These are phyloP conservation scores for Saitozyma podzolica DNA, from an alignment of 768 basidiomycete genomes.

Conservation along the genomic window DNA sequence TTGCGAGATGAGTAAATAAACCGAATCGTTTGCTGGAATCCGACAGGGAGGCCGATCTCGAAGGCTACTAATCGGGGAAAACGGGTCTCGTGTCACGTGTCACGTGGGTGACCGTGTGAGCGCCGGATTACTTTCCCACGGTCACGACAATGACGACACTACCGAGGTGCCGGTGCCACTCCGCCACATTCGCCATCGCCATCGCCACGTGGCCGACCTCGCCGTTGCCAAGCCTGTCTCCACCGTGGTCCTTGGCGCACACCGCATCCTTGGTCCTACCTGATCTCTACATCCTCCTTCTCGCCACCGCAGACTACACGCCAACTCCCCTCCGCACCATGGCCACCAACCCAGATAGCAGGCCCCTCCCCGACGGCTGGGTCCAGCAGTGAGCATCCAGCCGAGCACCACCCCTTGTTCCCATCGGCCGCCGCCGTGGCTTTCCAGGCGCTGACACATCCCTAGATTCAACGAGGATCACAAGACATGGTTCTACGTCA, in stretches of 20 bases:
- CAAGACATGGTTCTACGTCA: slow-evolving; percentile 48
- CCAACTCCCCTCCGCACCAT: slow-evolving; percentile 9
- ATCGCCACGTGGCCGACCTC: neutral
- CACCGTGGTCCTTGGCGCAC: neutral
- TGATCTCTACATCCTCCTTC: slow-evolving; percentile 3
- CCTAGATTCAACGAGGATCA: slow-evolving; percentile 41
- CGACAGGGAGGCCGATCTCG: neutral
- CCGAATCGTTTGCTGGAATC: neutral
- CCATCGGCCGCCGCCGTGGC: neutral
- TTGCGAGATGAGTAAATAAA: too few relatives aligned
- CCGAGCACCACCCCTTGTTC: neutral
- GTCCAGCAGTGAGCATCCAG: slow-evolving; percentile 43
- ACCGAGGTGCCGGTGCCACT: too few relatives aligned
- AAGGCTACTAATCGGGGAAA: too few relatives aligned
- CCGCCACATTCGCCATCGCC: too few relatives aligned
- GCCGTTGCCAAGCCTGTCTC: slow-evolving; percentile 7
- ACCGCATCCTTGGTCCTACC: neutral
- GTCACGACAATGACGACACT: neutral
- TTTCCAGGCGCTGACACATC: neutral
- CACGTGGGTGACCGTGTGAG: too few relatives aligned
- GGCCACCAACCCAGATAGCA: slow-evolving; percentile 37
- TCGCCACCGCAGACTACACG: neutral
- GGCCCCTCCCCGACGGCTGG: slow-evolving; percentile 46
- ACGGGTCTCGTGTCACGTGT: too few relatives aligned
- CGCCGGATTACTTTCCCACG: slow-evolving; percentile 10